Base-by-base conservation (phyloP, 306 rosid genomes). In the Hippophae rhamnoides region DNA sequence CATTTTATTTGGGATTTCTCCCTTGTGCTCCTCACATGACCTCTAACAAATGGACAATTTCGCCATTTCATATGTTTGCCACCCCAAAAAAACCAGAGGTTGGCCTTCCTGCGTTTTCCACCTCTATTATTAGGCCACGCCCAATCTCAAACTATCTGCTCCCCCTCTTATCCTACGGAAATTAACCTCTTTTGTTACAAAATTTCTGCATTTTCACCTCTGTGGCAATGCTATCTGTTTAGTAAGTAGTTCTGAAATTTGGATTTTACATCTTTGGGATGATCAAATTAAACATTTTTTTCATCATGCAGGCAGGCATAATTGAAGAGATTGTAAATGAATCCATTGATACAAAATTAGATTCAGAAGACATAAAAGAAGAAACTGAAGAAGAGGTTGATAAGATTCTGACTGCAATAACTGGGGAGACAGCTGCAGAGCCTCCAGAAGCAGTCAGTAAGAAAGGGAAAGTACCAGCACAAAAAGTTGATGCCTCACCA, bases 351-450 rank as follows among this genome's bases (percentile, higher is more conserved):
- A 13, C 89, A 1, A 89, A 95, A 40, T 63, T 89, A 41, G 97
- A 89, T 72, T 82, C 95, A 0, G 97, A 89, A 74, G 97, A 86
- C 69, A 84, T 86, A 55, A 95, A 89, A 66, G 95, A 89, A 65
- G 97, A 89, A 79, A 89, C 83, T 48, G 97, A 89, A 70, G 97
- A 89, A 72, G 97, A 89, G 64, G 90, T 89, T 8, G 97, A 89
- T 18, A 89, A 82, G 68, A 94, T 89, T 8, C 67, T 86, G 51
- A 76, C 86, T 5, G 95, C 72, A 65, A 69, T 89, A 74, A 90
- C 97, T 13, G 90, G 95, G 6, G 97, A 89, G 79, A 86, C 87
- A 0, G 94, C 95, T 2, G 83, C 88, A 11, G 76, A 86, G 74
- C 97, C 86, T 71, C 95, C 97, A 5, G 83, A 86, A 77, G 88